Evolutionary conservation across 2,329 filamentous ascomycete species (phyloP).

Genomic region (Botrytis fragariae): DNA sequence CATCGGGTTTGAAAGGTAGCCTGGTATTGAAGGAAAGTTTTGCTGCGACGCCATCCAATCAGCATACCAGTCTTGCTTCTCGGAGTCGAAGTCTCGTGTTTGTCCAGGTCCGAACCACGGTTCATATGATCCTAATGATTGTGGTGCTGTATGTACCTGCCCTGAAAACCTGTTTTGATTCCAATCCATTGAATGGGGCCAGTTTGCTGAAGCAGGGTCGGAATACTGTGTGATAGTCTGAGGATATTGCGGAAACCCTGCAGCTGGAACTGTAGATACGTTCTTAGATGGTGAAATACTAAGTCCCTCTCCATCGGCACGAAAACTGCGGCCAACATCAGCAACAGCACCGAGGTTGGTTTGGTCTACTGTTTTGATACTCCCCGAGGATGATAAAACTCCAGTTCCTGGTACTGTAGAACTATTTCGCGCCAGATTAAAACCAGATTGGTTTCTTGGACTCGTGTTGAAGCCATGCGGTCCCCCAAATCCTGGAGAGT

Average conservation of each 20-base stretch:
- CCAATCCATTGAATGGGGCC: background rate
- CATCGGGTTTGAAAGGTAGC: background rate
- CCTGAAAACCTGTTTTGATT: background rate
- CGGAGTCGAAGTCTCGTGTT: background rate
- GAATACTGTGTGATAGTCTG: background rate
- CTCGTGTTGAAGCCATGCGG: conserved; percentile 5
- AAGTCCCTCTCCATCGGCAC: background rate
- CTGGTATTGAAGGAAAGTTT: background rate
- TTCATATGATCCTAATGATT: background rate
- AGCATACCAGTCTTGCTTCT: background rate
- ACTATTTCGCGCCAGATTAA: background rate
- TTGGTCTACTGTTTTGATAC: background rate
- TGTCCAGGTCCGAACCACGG: background rate
- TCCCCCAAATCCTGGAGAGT: conserved; percentile 19
- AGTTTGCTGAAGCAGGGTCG: background rate
- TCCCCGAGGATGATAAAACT: background rate
- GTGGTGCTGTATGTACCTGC: background rate
- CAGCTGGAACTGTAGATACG: background rate
- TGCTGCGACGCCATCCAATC: conserved; percentile 4
- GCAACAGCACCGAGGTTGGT: background rate
- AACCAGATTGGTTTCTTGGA: background rate
- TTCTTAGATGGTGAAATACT: background rate
- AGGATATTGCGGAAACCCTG: background rate
- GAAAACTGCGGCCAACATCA: background rate
- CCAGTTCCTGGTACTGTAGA: background rate